Percentiles rank a stretch among this genome's conserved stretches.
Evolutionary conservation across 768 basidiomycete genomes (phyloP).

Genomic region (Trametes villosa): DNA sequence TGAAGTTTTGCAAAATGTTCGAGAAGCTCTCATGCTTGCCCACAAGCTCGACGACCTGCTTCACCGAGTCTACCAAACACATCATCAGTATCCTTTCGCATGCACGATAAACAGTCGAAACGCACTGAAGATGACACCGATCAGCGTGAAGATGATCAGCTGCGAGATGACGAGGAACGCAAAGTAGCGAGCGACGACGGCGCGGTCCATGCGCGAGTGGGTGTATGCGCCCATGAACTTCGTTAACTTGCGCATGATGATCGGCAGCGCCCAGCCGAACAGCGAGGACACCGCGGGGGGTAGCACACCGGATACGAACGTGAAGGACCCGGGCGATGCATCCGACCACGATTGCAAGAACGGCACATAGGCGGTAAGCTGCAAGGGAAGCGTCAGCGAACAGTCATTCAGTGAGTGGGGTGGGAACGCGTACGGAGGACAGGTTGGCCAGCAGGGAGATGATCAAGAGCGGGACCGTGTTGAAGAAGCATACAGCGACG

Average conservation of each 20-base stretch:
- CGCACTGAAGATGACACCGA: conserved; percentile 87
- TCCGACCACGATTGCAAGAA: conserved; percentile 78
- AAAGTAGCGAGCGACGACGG: conserved; percentile 91
- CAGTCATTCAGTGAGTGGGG: too few species aligned
- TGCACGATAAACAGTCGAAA: conserved; percentile 6
- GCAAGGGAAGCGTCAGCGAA: conserved; percentile 8
- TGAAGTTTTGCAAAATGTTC: conserved; percentile 49
- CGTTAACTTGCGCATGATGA: conserved; percentile 85
- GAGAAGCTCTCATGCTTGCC: conserved; percentile 50
- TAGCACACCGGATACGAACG: conserved; percentile 88
- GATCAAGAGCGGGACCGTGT: conserved; percentile 89
- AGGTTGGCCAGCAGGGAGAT: conserved; percentile 94
- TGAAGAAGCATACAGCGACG: conserved; percentile 84
- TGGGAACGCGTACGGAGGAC: conserved; percentile 59
- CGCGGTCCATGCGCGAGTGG: conserved; percentile 82
- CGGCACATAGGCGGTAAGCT: conserved; percentile 69
- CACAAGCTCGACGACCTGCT: conserved; percentile 52
- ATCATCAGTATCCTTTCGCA: too few species aligned
- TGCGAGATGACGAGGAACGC: conserved; percentile 94
- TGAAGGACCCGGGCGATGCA: conserved; percentile 68
- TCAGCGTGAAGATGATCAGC: conserved; percentile 90
- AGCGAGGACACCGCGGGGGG: conserved; percentile 87
- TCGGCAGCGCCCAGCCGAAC: conserved; percentile 90
- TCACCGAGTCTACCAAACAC: conserved; percentile 33
- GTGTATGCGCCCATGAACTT: conserved; percentile 73